phyloP scores from a whole-genome alignment of 2,329 filamentous ascomycete genomes.

The Hirsutella minnesotensis region DNA sequence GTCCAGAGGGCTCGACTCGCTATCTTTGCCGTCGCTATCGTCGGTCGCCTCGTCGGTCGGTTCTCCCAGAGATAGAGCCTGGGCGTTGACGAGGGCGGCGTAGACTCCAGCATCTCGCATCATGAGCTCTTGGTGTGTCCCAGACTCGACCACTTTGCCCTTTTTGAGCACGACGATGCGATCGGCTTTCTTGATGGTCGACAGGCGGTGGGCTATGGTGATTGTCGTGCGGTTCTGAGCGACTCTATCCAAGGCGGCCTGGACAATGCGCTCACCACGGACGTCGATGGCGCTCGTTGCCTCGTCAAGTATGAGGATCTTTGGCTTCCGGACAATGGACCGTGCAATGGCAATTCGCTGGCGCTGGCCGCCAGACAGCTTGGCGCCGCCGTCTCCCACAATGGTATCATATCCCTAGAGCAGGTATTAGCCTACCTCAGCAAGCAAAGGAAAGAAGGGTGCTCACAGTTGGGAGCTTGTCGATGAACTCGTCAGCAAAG shows the following conservation, averaged over 20 bases:
- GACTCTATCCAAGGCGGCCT: conserved; percentile 50
- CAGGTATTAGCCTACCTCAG: not conserved
- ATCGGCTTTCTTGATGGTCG: conserved; percentile 67
- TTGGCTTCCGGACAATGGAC: conserved; percentile 59
- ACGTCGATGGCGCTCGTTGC: conserved; percentile 57
- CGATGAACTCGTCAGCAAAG: conserved; percentile 59
- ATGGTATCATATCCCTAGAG: conserved; percentile 54
- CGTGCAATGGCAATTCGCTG: conserved; percentile 71
- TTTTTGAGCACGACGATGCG: conserved; percentile 65
- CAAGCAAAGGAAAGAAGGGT: conserved; percentile 20
- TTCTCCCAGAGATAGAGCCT: conserved; percentile 44
- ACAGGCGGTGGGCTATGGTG: conserved; percentile 62
- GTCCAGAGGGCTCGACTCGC: conserved; percentile 25
- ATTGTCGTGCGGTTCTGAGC: conserved; percentile 56
- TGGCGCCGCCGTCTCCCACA: conserved; percentile 68
- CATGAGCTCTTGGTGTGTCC: conserved; percentile 63
- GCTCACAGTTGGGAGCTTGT: conserved; percentile 37
- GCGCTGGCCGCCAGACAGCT: conserved; percentile 75
- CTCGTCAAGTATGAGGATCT: conserved; percentile 65
- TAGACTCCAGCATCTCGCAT: conserved; percentile 50
- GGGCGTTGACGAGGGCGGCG: conserved; percentile 52
- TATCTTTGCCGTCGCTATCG: conserved; percentile 23
- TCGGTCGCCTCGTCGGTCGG: conserved; percentile 22
- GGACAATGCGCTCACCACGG: conserved; percentile 46
- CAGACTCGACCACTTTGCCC: conserved; percentile 60